Base-by-base conservation (phyloP, 768 basidiomycete species). In the Pulveroboletus ravenelii region DNA sequence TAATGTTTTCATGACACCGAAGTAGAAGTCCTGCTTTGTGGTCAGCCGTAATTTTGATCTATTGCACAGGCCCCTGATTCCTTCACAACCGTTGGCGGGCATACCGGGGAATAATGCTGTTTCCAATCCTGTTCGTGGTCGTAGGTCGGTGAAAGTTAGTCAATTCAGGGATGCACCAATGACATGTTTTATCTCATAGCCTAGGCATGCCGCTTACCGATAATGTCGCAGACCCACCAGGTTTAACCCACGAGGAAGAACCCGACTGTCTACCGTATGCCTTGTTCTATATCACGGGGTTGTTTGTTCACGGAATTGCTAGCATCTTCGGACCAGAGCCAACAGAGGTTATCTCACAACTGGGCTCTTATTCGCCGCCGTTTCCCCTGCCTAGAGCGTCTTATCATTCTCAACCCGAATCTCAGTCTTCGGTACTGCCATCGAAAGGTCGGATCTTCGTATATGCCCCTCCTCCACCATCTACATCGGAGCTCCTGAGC, bases 401-500 rank as follows among this genome's bases (percentile, higher is more conserved):
- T 2, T 58, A 58, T 46, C 47, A 47, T 27, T 56, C 52, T 15
- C 51, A 43, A 34, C 6, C 25, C 1, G 35, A 12, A 12, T 44
- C 57, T 18, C 57, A 51, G 17, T 45, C 56, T n/a, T 42, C 46
- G 4, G 17, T 34, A n/a, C 27, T 10, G 2, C 27, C 48, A 10
- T 46, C 30, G 4, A 45, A 27, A 9, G 42, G 55, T 36, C 55
- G 49, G 12, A 25, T 45, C 30, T 81, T 79, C 59, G 59, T 67
- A 31, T 89, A 85, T 52, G 64, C 65, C 1, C 50, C 53, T n/a
- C 48, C 62, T 10, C 80, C 86, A 0, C 88, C 87, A 3, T 68
- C 78, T 6, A 41, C 70, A 6, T 69, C 74, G 4, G 70, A 79
- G 12, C 68, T 88, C 0, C 48, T 76, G 6, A 62, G 63, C 7